Conservation (phyloP, 2,329 filamentous ascomycete species). For the Colletotrichum eleusines region DNA sequence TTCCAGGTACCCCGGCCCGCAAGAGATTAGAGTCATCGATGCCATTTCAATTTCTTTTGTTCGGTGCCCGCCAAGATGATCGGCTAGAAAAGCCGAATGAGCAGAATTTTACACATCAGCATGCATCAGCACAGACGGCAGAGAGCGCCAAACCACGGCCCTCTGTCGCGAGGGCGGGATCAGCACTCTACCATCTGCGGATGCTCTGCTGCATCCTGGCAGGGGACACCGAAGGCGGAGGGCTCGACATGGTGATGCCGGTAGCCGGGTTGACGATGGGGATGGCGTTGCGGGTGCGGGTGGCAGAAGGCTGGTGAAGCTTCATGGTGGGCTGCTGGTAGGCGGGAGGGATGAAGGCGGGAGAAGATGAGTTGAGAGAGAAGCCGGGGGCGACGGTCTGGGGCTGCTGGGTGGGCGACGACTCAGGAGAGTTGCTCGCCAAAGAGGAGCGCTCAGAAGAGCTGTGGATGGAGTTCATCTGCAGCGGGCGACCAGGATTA, state of each 20-base stretch:
- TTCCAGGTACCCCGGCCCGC: conserved; percentile 54
- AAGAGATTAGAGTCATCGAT: conserved; percentile 56
- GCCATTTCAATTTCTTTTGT: conserved; percentile 53
- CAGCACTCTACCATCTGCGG: conserved; percentile 65
- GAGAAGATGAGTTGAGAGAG: conserved; percentile 76
- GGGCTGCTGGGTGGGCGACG: conserved; percentile 90
- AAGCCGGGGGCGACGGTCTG: conserved; percentile 83
- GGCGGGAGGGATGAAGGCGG: conserved; percentile 73
- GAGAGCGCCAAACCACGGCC: conserved; percentile 49
- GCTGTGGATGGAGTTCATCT: conserved; percentile 93
- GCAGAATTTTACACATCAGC: conserved; percentile 51
- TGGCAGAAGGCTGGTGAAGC: conserved; percentile 90
- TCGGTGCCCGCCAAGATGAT: conserved; percentile 65
- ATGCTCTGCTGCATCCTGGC: conserved; percentile 70
- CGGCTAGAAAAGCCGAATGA: conserved; percentile 52
- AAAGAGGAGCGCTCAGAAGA: conserved; percentile 94
- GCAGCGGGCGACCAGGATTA: conserved; percentile 51
- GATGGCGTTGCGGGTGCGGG: conserved; percentile 92
- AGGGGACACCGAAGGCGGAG: conserved; percentile 78
- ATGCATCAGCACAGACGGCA: conserved; percentile 54
- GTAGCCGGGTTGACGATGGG: conserved; percentile 97
- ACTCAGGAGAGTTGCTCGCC: conserved; percentile 92
- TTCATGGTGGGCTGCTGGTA: conserved; percentile 79
- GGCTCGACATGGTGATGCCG: conserved; percentile 88
- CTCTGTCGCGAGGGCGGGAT: conserved; percentile 51